These are phyloP conservation scores for Aspergillus nomiae DNA, from an alignment of 2,329 filamentous ascomycete species.

Conservation along the genomic window DNA sequence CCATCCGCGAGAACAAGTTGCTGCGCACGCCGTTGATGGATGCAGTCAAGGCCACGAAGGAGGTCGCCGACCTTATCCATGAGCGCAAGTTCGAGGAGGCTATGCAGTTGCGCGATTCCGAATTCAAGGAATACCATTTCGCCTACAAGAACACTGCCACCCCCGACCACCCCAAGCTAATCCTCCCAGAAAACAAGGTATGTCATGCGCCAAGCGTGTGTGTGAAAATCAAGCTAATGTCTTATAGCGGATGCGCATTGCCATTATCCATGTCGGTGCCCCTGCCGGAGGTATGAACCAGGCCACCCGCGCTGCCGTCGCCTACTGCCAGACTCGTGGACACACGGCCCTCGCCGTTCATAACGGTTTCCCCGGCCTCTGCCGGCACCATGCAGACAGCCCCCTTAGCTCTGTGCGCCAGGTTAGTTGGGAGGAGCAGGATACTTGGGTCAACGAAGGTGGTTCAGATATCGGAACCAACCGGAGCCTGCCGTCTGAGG, in stretches of 20 bases:
- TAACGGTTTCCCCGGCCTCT: conserved; percentile 93
- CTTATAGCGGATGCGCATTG: conserved; percentile 77
- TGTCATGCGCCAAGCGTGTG: too few species aligned
- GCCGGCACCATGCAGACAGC: conserved; percentile 81
- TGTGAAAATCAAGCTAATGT: neutral
- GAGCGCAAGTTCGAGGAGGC: conserved; percentile 82
- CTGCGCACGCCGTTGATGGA: conserved; percentile 86
- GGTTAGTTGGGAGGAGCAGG: conserved; percentile 92
- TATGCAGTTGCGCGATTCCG: conserved; percentile 80
- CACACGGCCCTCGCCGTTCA: conserved; percentile 90
- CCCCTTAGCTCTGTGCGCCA: conserved; percentile 79
- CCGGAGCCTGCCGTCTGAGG: conserved; percentile 83
- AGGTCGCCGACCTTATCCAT: conserved; percentile 80
- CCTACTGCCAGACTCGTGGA: conserved; percentile 87
- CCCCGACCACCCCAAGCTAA: conserved; percentile 2
- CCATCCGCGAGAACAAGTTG: conserved; percentile 96
- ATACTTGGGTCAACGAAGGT: conserved; percentile 91
- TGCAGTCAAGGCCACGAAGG: conserved; percentile 81
- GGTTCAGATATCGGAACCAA: conserved; percentile 98
- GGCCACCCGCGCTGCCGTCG: conserved; percentile 86
- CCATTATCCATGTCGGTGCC: conserved; percentile 93
- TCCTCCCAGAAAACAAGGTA: conserved; percentile 4
- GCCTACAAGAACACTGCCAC: conserved; percentile 3
- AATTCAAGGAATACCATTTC: conserved; percentile 4
- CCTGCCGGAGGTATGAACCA: conserved; percentile 98